phyloP scores from a whole-genome alignment of 352 stramenopile genomes.

The Plasmopara muralis region DNA sequence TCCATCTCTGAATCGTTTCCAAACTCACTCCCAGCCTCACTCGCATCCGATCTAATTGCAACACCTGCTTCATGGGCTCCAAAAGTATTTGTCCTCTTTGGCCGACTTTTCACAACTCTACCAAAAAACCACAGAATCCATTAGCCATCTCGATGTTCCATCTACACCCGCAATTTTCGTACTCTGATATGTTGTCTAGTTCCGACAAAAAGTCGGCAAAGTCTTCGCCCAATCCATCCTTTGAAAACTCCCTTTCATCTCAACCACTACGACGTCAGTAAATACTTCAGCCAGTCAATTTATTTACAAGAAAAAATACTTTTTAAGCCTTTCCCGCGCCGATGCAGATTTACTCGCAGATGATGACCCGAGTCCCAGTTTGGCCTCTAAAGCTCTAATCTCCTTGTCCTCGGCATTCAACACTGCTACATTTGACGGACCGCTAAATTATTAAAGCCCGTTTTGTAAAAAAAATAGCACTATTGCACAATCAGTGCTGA shows the following conservation, averaged over 20 bases:
- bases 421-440: slow-evolving; percentile 11
- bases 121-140: not conserved
- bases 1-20: slow-evolving; percentile 64
- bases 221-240: slow-evolving; percentile 73
- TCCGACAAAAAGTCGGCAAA: slow-evolving; percentile 73
- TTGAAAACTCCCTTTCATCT: slow-evolving; percentile 56
- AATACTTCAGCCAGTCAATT: not conserved
- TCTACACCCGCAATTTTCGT: not conserved
- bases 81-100: slow-evolving; percentile 16
- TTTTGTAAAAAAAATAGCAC: not conserved
- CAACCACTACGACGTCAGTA: slow-evolving; percentile 11
- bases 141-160: slow-evolving; percentile 1
- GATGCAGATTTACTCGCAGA: slow-evolving; percentile 32
- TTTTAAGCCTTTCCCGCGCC: slow-evolving; percentile 59
- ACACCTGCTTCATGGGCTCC: slow-evolving; percentile 14
- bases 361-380: slow-evolving; percentile 40
- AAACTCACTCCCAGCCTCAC: slow-evolving; percentile 17
- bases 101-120: slow-evolving; percentile 57
- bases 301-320: slow-evolving; percentile 23
- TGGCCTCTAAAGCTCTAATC: slow-evolving; percentile 72
- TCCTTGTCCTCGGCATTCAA: slow-evolving; percentile 43
- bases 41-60: slow-evolving; percentile 20
- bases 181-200: slow-evolving; percentile 74
- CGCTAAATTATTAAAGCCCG: not conserved
- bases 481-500: not conserved